Conservation (phyloP, 1,139 yeast genomes). For the Suhomyces panamericanus region DNA sequence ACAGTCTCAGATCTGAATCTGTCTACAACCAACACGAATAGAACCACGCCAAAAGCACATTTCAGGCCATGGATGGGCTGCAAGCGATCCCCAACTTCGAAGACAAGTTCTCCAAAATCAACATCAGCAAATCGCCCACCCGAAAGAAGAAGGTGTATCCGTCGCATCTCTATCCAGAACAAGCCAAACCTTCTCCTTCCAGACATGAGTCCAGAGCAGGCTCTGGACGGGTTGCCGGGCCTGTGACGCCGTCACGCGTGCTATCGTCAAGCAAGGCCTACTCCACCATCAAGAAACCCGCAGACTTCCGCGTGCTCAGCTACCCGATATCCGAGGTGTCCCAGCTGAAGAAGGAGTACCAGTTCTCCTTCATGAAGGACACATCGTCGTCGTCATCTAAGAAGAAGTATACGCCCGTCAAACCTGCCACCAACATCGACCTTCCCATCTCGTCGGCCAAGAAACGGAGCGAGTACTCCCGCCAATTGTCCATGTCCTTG, state of each 20-base stretch:
- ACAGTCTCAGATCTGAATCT: conserved; percentile 4
- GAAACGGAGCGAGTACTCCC: conserved; percentile 21
- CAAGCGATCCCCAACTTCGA: conserved; percentile 19
- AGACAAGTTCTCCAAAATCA: conserved; percentile 31
- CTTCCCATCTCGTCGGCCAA: conserved; percentile 15
- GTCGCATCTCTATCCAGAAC: conserved; percentile 22
- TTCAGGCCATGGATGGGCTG: conserved; percentile 5
- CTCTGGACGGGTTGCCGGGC: conserved; percentile 4
- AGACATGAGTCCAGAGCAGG: conserved; percentile 10
- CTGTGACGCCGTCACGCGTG: conserved; percentile 11
- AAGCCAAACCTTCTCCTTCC: background rate
- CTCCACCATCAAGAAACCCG: conserved; percentile 13
- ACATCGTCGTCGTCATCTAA: conserved; percentile 40
- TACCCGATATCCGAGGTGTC: conserved; percentile 14
- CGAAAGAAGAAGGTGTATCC: conserved; percentile 26
- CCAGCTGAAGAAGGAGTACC: conserved; percentile 17
- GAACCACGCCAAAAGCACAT: background rate
- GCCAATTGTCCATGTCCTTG: conserved; percentile 19
- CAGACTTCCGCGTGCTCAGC: conserved; percentile 13
- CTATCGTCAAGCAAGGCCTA: conserved; percentile 12
- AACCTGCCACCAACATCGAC: background rate
- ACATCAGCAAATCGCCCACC: conserved; percentile 24
- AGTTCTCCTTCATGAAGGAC: conserved; percentile 40
- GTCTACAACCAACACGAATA: background rate
- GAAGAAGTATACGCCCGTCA: conserved; percentile 22